phyloP scores from a whole-genome alignment of 441 rosid species.

The Pelargonium cotyledonis region DNA sequence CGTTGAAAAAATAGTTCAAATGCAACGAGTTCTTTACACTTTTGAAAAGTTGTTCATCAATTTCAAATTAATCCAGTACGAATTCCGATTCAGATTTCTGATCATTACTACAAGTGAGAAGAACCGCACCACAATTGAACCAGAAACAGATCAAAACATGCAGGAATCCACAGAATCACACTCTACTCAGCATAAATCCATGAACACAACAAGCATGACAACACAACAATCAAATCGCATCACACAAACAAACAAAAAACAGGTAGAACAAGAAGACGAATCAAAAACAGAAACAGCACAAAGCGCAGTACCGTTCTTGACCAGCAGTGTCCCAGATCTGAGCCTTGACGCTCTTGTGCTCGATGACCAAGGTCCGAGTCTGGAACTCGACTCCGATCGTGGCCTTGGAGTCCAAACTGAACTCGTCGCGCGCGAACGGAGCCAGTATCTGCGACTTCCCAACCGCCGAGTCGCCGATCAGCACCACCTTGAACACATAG shows the following conservation, averaged over 20 bases:
- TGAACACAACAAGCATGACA: background rate
- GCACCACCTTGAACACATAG: slow-evolving; percentile 76
- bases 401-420: slow-evolving; percentile 24
- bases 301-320: slow-evolving; percentile 19
- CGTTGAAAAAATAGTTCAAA: no score
- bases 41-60: no score
- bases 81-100: no score
- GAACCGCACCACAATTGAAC: background rate
- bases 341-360: slow-evolving; percentile 24
- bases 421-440: slow-evolving; percentile 27
- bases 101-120: background rate
- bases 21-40: no score
- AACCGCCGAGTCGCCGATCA: slow-evolving; percentile 68
- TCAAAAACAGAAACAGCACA: background rate
- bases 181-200: background rate
- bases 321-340: slow-evolving; percentile 31
- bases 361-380: slow-evolving; percentile 20
- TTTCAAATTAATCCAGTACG: no score
- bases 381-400: slow-evolving; percentile 24
- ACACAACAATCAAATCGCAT: background rate
- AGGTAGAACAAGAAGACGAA: background rate
- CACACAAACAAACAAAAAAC: background rate
- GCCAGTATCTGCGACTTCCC: slow-evolving; percentile 67
- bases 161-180: no score
- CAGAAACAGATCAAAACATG: background rate